Evolutionary conservation across 2,329 filamentous ascomycete species (phyloP), one percentile per base, ranked within the genome.

Genomic region (Nannizziopsis arthrosporioides): DNA sequence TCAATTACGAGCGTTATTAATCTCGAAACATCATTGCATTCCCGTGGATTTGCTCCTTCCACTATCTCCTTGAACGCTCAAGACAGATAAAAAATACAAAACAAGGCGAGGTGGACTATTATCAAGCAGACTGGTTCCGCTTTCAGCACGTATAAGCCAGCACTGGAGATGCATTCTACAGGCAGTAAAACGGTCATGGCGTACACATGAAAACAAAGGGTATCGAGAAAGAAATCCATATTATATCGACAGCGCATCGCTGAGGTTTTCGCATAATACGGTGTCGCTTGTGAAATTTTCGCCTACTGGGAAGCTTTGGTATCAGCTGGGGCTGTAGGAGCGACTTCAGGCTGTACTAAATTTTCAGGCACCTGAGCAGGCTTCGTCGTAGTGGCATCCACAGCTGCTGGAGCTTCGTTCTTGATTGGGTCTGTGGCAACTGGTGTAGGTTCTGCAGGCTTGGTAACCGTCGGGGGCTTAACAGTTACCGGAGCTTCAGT

Each of bases 361-460:
- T 50, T 48, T 35, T 52, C 42, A 15, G 22, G 47, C 39, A 47
- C 51, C 12, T 39, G 48, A 30, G 48, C 41, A 18, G 50, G 38
- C 14, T 50, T 48, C 3, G 50, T 37, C 32, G 47, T 36, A 14
- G 47, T 42, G 7, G 51, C n/a, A 18, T 37, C 49, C 14, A 45
- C 15, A 5, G 40, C 43, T 15, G 41, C 49, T 31, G 46, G 37
- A 11, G 50, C 14, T 32, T 45, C 44, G 22, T 39, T 41, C 5
- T 42, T 38, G 14, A 34, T 48, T 10, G 42, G 8, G 11, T 31
- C 4, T 27, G 22, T 44, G 10, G 40, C 38, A 35, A 30, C 36
- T 14, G 47, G 41, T 14, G 43, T 44, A 17, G 39, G 49, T n/a
- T 47, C 44, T 35, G 36, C 34, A 10, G 40, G 49, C 17, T 47